These are phyloP conservation scores for Thraustochytrium striatum DNA, from an alignment of 352 stramenopile species.

Conservation along the genomic window DNA sequence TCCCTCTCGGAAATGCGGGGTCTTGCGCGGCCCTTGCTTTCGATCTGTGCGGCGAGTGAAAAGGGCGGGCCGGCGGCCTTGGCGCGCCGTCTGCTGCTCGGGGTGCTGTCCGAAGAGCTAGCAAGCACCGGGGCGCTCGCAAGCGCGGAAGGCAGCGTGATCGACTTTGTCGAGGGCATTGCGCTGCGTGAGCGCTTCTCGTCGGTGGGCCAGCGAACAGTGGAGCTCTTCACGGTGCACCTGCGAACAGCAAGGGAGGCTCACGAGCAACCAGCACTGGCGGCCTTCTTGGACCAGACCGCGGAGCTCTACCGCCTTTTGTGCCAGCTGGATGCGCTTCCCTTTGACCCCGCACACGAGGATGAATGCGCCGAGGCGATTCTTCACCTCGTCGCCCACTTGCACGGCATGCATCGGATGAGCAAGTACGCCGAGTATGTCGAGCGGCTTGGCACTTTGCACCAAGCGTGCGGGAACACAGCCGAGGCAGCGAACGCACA, in stretches of 20 bases:
- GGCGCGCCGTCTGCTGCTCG: background rate
- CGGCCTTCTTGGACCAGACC: constrained; percentile 47
- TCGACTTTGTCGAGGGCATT: background rate
- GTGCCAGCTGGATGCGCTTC: constrained; percentile 45
- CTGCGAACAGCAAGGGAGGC: background rate
- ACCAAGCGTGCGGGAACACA: constrained; percentile 50
- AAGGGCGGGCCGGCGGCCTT: background rate
- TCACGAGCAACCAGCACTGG: background rate
- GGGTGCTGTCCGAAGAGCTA: background rate
- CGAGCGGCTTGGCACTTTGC: constrained; percentile 43
- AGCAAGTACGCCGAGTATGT: constrained; percentile 51
- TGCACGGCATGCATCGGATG: constrained; percentile 42
- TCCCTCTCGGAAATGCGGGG: no score
- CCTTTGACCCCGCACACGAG: constrained; percentile 37
- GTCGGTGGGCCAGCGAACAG: background rate
- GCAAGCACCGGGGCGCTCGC: no score
- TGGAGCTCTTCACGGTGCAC: background rate
- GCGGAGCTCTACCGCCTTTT: constrained; percentile 48
- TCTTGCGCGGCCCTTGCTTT: background rate
- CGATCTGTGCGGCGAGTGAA: background rate
- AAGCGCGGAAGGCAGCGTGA: background rate
- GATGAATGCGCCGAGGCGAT: constrained; percentile 51
- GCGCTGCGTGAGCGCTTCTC: background rate
- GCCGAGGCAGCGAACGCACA: constrained; percentile 50
- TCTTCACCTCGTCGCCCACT: constrained; percentile 50